Evolutionary conservation across 805 yeast genomes (phyloP), one percentile per base, ranked within the genome.

Genomic region (Yarrowia keelungensis): DNA sequence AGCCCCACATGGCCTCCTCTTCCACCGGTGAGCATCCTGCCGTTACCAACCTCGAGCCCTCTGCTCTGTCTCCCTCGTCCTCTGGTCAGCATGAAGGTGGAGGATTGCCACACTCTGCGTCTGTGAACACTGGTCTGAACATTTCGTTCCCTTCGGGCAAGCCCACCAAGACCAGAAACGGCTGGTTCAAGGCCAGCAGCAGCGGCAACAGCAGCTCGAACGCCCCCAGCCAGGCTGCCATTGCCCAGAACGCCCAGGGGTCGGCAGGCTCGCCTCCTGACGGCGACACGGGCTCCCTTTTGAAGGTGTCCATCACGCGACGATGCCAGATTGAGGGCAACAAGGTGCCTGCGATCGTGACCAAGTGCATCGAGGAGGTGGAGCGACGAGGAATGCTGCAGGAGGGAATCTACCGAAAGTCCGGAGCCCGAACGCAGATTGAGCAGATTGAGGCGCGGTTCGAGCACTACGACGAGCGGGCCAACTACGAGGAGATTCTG

Each of bases 361-460:
- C 88, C 12, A 82, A 86, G 69, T 91, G 97, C 78, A 79, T 92
- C 7, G 80, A 82, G 32, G 95, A 89, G 73, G 92, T 95, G 67
- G 97, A 94, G 79, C 75, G 76, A 8, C 81, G 91, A 69, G 97
- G 97, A 5, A 78, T 93, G 72, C 86, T 84, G 47, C 80, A 83
- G 71, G 98, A 93, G 78, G 99, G 99, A 9, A 84, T 95, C 43
- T 95, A 95, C 79, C 83, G 99, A 72, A 89, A 93, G 72, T 89
- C 96, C 56, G 99, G 97, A 1, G 90, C 91, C 5, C 84, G 87
- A 71, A 84, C 91, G 9, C 89, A 89, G 61, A 84, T 88, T 68
- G 86, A 84, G 70, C 70, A 82, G 72, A 76, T 82, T 74, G 78
- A 79, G 74, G 76, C 76, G 70, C 68, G 75, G 71, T 74, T 85